A percentile compares a stretch with the other conserved stretches of the same genome.
phyloP scores from a whole-genome alignment of 306 rosid genomes.

The Cicer judaicum region DNA sequence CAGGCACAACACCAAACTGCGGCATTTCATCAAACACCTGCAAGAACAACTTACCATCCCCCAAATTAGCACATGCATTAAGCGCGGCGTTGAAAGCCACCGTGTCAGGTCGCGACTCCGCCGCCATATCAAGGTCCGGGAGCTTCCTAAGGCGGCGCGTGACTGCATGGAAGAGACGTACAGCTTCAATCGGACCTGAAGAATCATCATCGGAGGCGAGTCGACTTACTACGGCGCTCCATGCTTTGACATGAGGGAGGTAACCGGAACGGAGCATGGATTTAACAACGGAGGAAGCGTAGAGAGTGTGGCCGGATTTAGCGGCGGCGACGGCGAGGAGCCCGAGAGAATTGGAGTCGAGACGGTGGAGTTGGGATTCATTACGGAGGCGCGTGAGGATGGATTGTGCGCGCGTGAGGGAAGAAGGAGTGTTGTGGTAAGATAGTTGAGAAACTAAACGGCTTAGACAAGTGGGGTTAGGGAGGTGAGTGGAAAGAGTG shows the following conservation, averaged over 20 bases:
- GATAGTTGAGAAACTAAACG: slow-evolving; percentile 81
- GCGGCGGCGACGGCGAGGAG: slow-evolving; percentile 83
- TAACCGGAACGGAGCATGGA: slow-evolving; percentile 99
- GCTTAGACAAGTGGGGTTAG: slow-evolving; percentile 82
- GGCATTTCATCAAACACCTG: slow-evolving; percentile 93
- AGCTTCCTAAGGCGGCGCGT: slow-evolving; percentile 64
- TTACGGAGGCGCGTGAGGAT: slow-evolving; percentile 91
- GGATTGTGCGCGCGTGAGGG: slow-evolving; percentile 89
- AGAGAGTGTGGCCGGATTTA: slow-evolving; percentile 72
- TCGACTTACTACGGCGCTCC: slow-evolving; percentile 89
- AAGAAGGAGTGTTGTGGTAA: slow-evolving; percentile 55
- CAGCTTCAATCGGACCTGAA: slow-evolving; percentile 63
- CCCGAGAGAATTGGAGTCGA: slow-evolving; percentile 89
- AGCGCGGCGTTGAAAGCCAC: slow-evolving; percentile 83
- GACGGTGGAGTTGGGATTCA: slow-evolving; percentile 88
- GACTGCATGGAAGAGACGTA: slow-evolving; percentile 62
- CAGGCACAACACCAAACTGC: slow-evolving; percentile 61
- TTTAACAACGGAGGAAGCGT: slow-evolving; percentile 78
- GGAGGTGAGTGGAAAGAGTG: slow-evolving; percentile 60
- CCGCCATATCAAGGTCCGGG: slow-evolving; percentile 50
- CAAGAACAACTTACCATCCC: slow-evolving; percentile 66
- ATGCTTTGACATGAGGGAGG: slow-evolving; percentile 94
- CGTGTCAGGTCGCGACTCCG: slow-evolving; percentile 81
- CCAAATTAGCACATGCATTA: slow-evolving; percentile 85
- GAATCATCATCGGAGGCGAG: slow-evolving; percentile 69